Base-by-base conservation (phyloP, 2,329 filamentous ascomycete genomes). In the Penicillium paneum region DNA sequence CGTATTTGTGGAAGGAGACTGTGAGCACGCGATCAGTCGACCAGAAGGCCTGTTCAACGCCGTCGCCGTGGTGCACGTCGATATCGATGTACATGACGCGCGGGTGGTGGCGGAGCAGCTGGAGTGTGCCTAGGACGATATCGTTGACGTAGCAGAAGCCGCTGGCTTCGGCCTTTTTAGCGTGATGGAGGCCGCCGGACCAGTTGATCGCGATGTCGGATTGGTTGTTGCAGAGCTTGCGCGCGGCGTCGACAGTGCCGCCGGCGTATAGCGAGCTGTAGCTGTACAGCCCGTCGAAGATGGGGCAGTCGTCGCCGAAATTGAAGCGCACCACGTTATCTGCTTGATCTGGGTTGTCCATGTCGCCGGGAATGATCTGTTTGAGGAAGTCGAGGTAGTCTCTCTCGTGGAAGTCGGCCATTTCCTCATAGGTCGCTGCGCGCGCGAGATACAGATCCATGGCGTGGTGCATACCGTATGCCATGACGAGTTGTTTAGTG, bases 121-220 rank as follows among this genome's bases (percentile, higher is more conserved):
- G 89, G 35, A 97, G 82, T 64, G 97, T 94, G 34, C 89, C 91
- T 43, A 99, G 83, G 54, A 97, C 94, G 66, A 97, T 97, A 74
- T 99, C 94, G 73, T 99, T 99, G 76, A 97, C 91, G 76, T 99
- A 99, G 78, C 94, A 99, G 74, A 99, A 99, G 0, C 94, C 94
- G 13, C 89, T 93, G 0, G 94, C 93, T 74, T 96, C 91, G 49
- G 88, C 85, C 70, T 93, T 94, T 74, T 97, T 97, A 42, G 94
- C 94, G 69, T 99, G 94, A 73, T 99, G 94, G 29, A 99, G 82
- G 11, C 94, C 94, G 34, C 94, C 94, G 17, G 91, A 94, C 94
- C 94, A 99, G 66, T 96, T 95, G 68, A 99, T 91, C 52, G 94
- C 94, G 69, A 99, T 97, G 68, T 97, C 90, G 29, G 91, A 91